These are phyloP conservation scores for Metarhizium brunneum DNA, from an alignment of 2,329 filamentous ascomycete species.

Conservation along the genomic window DNA sequence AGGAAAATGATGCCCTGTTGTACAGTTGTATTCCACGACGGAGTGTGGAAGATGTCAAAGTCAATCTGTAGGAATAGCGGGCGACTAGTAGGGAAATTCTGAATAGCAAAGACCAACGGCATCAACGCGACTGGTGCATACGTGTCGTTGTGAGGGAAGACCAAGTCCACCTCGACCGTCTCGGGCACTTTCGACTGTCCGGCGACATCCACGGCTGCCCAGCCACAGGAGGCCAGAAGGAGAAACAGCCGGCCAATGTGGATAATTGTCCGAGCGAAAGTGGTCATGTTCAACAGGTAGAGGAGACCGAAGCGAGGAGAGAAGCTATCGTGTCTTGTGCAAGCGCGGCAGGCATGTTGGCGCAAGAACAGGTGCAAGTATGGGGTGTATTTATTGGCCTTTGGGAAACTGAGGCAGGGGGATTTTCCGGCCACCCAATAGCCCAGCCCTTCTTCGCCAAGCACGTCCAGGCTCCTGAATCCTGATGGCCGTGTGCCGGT, in stretches of 20 bases:
- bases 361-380: too few relatives aligned
- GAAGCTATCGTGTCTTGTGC: too few relatives aligned
- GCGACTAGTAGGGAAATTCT: conserved; percentile 7
- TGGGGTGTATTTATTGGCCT: too few relatives aligned
- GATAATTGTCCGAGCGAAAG: background rate
- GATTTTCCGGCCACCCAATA: too few relatives aligned
- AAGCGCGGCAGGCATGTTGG: too few relatives aligned
- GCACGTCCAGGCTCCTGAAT: too few relatives aligned
- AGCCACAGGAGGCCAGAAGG: background rate
- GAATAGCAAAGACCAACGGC: conserved; percentile 16
- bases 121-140: conserved; percentile 13
- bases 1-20: background rate
- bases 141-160: conserved; percentile 19
- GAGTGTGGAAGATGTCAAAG: background rate
- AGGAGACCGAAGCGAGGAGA: too few relatives aligned
- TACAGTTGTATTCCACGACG: background rate
- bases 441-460: too few relatives aligned
- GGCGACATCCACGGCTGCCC: background rate
- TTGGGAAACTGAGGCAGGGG: too few relatives aligned
- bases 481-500: too few relatives aligned
- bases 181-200: background rate
- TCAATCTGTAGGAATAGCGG: background rate
- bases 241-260: background rate
- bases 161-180: conserved; percentile 13
- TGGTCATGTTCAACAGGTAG: too few relatives aligned